Base-by-base conservation (phyloP, 2,329 filamentous ascomycete species). In the Podosphaera aphanis region DNA sequence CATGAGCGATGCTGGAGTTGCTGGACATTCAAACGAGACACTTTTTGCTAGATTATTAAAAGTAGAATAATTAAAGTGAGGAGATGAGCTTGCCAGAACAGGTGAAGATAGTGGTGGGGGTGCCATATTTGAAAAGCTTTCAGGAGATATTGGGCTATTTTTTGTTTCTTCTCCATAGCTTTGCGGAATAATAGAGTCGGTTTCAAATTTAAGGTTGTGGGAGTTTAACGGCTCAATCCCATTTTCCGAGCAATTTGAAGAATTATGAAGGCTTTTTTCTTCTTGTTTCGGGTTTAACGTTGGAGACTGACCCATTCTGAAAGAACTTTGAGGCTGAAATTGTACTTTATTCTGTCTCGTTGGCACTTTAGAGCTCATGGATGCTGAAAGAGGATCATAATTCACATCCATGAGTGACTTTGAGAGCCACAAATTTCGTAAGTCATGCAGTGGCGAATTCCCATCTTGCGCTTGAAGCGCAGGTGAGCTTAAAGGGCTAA, bases 1-100 rank as follows among this genome's bases (percentile, higher is more conserved):
- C 81, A 94, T 93, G 48, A 93, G 63, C 5, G 85, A 93, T 7
- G 86, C 83, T 0, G 85, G 85, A 0, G 85, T 93, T 1, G 83
- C 85, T 10, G 83, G 82, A 45, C 76, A 73, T 19, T 55, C 53
- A 20, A 56, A 47, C 20, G 52, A 46, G 15, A 55, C 29, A 15
- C 46, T 49, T 45, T 53, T 51, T 10, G 65, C 44, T 65, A 66
- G 19, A 62, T 51, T 31, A 50, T 56, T 48, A 49, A 51, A 57
- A 41, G 61, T 66, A 53, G 77, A 72, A 5, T 75, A 69, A 44
- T 66, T 63, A 18, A 84, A 71, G 48, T 75, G 75, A 8, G 81
- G 79, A 2, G 80, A 85, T 47, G 74, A 73, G 52, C 66, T 72
- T 18, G 71, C 70, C 20, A 78, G 79, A 43, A 67, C 68, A 21